Conservation (phyloP, 139 green algal genomes). For the Raphidocelis subcapitata region DNA sequence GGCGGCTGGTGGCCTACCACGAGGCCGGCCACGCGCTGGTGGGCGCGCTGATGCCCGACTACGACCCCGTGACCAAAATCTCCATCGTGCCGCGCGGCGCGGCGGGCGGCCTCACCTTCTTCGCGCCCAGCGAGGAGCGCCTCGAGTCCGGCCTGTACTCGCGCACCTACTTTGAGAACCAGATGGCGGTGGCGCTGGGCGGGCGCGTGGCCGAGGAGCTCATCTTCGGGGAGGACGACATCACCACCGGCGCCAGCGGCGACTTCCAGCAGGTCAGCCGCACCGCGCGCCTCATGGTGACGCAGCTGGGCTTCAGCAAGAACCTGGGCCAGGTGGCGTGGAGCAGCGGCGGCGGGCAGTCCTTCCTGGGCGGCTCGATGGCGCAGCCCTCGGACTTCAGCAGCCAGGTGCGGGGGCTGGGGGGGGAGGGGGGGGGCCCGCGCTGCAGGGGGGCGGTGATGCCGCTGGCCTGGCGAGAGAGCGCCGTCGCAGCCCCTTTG, state of each 20-base stretch:
- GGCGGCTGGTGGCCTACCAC: slow-evolving; percentile 97
- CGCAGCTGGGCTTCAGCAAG: slow-evolving; percentile 91
- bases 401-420: slow-evolving; percentile 18
- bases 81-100: slow-evolving; percentile 95
- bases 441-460: too few species aligned
- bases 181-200: slow-evolving; percentile 92
- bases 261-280: slow-evolving; percentile 94
- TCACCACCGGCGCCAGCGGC: slow-evolving; percentile 90
- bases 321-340: slow-evolving; percentile 91
- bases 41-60: slow-evolving; percentile 98
- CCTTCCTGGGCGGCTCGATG: slow-evolving; percentile 87
- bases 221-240: slow-evolving; percentile 96
- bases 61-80: slow-evolving; percentile 99
- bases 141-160: slow-evolving; percentile 91
- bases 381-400: slow-evolving; percentile 87
- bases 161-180: slow-evolving; percentile 86
- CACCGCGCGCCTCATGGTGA: slow-evolving; percentile 91
- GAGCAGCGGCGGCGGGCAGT: slow-evolving; percentile 57
- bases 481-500: neutral
- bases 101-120: slow-evolving; percentile 96
- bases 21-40: slow-evolving; percentile 89
- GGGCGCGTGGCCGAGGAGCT: slow-evolving; percentile 98
- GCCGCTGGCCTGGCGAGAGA: neutral
- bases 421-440: neutral
- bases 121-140: slow-evolving; percentile 88